Conservation (phyloP, 176 grass and related monocot genomes). For the Echinochloa phyllopogon region DNA sequence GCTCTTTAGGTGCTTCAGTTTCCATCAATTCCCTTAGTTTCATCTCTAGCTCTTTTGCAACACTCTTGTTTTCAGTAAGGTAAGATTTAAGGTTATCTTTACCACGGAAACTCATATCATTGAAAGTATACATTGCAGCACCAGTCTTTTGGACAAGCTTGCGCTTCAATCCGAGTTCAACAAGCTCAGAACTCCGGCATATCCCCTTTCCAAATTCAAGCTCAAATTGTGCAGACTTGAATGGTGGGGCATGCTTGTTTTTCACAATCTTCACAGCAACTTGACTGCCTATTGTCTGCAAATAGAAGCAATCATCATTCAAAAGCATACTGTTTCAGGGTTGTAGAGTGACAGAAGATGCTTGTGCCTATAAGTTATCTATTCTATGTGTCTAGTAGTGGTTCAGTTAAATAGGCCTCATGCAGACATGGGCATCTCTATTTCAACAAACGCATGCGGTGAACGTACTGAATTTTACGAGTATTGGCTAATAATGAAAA, state of each 20-base stretch:
- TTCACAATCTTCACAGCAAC: conserved; percentile 94
- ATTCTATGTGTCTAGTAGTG: not conserved
- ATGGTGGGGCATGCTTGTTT: conserved; percentile 93
- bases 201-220: conserved; percentile 94
- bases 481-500: not conserved
- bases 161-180: conserved; percentile 76
- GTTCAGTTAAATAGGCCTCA: not conserved
- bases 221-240: conserved; percentile 82
- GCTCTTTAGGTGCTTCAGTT: conserved; percentile 44
- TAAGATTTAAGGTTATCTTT: conserved; percentile 69
- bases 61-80: conserved; percentile 60
- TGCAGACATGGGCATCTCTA: not conserved
- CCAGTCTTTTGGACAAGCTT: conserved; percentile 61
- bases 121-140: conserved; percentile 53
- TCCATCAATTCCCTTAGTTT: conserved; percentile 60
- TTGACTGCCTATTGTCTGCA: conserved; percentile 82
- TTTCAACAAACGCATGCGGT: conserved; percentile 8
- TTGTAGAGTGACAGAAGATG: not conserved
- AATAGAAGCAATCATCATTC: conserved; percentile 19
- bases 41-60: conserved; percentile 62
- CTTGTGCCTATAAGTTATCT: not conserved
- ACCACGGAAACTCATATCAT: conserved; percentile 55
- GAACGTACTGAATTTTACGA: conserved; percentile 12
- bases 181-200: conserved; percentile 74
- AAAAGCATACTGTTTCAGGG: not conserved